phyloP scores from a whole-genome alignment of 306 rosid species.

The Mucuna pruriens region DNA sequence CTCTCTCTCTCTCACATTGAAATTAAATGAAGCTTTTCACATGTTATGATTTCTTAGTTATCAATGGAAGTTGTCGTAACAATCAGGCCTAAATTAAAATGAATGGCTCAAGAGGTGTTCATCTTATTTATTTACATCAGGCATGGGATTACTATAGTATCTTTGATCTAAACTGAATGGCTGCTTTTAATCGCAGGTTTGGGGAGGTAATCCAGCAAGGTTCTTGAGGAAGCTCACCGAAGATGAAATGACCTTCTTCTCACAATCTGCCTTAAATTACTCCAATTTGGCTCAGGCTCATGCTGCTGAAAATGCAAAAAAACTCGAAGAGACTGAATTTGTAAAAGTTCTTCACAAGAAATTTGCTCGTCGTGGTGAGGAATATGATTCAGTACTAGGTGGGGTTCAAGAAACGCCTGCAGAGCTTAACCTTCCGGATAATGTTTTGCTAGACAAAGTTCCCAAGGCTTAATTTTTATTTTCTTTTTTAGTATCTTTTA shows the following conservation, averaged over 20 bases:
- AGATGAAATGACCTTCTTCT: slow-evolving; percentile 86
- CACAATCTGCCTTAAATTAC: slow-evolving; percentile 86
- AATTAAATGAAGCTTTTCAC: slow-evolving; percentile 12
- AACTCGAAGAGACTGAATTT: slow-evolving; percentile 74
- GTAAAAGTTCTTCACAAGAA: slow-evolving; percentile 81
- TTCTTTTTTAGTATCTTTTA: slow-evolving; percentile 32
- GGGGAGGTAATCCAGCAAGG: slow-evolving; percentile 99
- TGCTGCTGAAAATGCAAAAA: slow-evolving; percentile 87
- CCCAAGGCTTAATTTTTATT: slow-evolving; percentile 55
- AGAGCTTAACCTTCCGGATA: slow-evolving; percentile 64
- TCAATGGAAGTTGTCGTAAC: background rate
- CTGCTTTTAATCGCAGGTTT: slow-evolving; percentile 59
- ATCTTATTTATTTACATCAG: background rate
- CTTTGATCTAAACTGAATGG: slow-evolving; percentile 6
- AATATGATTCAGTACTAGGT: slow-evolving; percentile 63
- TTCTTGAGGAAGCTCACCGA: slow-evolving; percentile 93
- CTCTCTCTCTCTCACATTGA: background rate
- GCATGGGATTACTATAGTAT: background rate
- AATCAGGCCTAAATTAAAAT: slow-evolving; percentile 4
- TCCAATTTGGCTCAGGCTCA: slow-evolving; percentile 89
- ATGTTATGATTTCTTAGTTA: slow-evolving; percentile 15
- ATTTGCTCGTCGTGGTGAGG: slow-evolving; percentile 69
- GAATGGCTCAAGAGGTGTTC: slow-evolving; percentile 23
- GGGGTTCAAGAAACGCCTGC: slow-evolving; percentile 61
- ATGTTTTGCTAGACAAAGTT: slow-evolving; percentile 53